phyloP scores from a whole-genome alignment of 2,329 filamentous ascomycete genomes.

The Xylariales sp. region DNA sequence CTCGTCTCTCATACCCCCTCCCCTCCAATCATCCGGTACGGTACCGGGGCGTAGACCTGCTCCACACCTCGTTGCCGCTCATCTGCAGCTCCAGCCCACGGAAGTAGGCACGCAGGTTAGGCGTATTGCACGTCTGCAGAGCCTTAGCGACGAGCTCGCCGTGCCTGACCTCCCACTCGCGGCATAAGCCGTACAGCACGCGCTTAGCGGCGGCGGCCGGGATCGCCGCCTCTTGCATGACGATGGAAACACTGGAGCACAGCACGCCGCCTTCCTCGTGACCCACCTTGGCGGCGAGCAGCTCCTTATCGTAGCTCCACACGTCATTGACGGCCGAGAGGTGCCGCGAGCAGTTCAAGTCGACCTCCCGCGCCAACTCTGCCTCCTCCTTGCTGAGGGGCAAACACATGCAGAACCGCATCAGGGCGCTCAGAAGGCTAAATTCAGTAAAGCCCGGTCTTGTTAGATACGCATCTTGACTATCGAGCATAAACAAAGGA shows the following conservation, averaged over 20 bases:
- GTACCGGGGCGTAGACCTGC: too few species aligned
- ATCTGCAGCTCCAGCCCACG: too few species aligned
- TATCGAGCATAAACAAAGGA: neutral
- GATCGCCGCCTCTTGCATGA: conserved; percentile 21
- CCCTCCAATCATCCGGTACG: too few species aligned
- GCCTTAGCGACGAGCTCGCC: too few species aligned
- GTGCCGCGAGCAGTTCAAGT: conserved; percentile 28
- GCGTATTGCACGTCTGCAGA: too few species aligned
- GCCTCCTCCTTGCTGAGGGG: conserved; percentile 19
- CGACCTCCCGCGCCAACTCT: conserved; percentile 14
- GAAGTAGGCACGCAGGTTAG: too few species aligned
- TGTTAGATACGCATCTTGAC: too few species aligned
- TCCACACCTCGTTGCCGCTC: too few species aligned
- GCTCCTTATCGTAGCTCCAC: conserved; percentile 32
- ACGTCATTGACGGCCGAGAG: conserved; percentile 34
- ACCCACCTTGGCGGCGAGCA: conserved; percentile 8
- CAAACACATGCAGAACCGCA: conserved; percentile 28
- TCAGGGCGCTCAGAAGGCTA: conserved; percentile 25
- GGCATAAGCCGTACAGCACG: conserved; percentile 11
- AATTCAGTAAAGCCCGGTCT: too few species aligned
- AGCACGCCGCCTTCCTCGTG: conserved; percentile 22
- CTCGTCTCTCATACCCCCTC: too few species aligned
- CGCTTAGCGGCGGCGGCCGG: conserved; percentile 10
- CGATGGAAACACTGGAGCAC: conserved; percentile 24
- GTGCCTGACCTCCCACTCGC: conserved; percentile 12